Conservation (phyloP, 164 flowering plant species). For the Cinnamomum micranthum region DNA sequence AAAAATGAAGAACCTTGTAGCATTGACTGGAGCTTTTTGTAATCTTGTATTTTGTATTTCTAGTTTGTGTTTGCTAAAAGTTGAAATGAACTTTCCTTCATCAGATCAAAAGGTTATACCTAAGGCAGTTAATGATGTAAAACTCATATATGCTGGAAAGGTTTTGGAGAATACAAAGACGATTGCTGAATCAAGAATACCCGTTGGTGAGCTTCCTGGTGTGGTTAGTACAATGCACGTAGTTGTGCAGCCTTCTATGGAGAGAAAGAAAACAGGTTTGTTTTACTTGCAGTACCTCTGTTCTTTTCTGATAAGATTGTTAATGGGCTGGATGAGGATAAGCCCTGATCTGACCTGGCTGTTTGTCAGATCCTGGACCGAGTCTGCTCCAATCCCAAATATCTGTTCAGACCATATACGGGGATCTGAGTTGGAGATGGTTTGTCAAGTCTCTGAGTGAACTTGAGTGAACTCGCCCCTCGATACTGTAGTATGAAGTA, state of each 20-base stretch:
- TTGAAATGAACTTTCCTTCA: not conserved
- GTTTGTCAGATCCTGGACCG: too few relatives aligned
- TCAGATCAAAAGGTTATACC: slow-evolving; percentile 42
- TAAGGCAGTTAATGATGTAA: slow-evolving; percentile 45
- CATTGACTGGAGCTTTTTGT: not conserved
- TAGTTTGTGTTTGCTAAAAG: not conserved
- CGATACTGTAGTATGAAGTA: too few relatives aligned
- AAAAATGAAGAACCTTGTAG: too few relatives aligned
- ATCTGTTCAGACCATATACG: too few relatives aligned
- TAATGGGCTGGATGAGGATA: too few relatives aligned
- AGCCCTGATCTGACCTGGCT: too few relatives aligned
- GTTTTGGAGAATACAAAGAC: slow-evolving; percentile 61
- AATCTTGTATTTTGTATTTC: not conserved
- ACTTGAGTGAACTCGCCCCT: too few relatives aligned
- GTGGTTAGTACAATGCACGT: slow-evolving; percentile 55
- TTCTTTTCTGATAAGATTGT: too few relatives aligned
- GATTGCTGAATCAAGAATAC: slow-evolving; percentile 48
- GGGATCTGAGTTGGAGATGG: too few relatives aligned
- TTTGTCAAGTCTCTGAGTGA: too few relatives aligned
- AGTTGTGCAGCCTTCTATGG: slow-evolving; percentile 40
- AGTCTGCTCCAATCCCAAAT: too few relatives aligned
- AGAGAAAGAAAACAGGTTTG: slow-evolving; percentile 24
- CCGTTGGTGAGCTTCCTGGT: slow-evolving; percentile 42
- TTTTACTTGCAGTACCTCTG: not conserved
- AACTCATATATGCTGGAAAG: slow-evolving; percentile 57